phyloP scores from a whole-genome alignment of 805 yeast genomes.

The Candida tallmaniae region DNA sequence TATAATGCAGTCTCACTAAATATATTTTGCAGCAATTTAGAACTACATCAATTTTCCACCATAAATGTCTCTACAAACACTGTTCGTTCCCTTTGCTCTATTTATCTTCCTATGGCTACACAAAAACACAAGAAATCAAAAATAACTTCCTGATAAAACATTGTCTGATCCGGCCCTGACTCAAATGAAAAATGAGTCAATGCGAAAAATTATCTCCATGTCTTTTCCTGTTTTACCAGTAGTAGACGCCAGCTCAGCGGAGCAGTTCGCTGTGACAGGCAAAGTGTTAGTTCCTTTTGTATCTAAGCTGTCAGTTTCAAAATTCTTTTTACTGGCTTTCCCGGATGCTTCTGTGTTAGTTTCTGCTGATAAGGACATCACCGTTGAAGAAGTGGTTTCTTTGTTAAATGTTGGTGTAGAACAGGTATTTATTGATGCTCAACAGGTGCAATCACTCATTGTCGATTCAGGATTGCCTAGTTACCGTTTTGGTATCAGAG shows the following conservation, averaged over 20 bases:
- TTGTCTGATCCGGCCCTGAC: not conserved
- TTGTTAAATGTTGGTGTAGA: constrained; percentile 60
- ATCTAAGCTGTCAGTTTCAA: constrained; percentile 22
- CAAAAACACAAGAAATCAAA: too few relatives aligned
- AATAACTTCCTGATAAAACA: not conserved
- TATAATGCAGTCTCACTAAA: too few relatives aligned
- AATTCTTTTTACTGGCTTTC: constrained; percentile 27
- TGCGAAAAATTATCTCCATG: constrained; percentile 16
- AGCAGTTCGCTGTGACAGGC: constrained; percentile 26
- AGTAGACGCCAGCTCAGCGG: constrained; percentile 16
- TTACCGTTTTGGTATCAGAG: constrained; percentile 36
- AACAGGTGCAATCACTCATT: constrained; percentile 26
- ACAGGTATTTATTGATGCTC: constrained; percentile 36
- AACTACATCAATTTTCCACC: too few relatives aligned
- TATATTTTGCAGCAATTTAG: too few relatives aligned
- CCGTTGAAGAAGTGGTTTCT: constrained; percentile 43
- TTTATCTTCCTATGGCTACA: too few relatives aligned
- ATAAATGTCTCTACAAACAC: too few relatives aligned
- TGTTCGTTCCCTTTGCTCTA: too few relatives aligned
- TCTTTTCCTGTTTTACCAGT: constrained; percentile 38
- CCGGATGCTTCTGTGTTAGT: constrained; percentile 29
- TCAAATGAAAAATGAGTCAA: constrained; percentile 7
- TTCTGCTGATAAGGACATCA: constrained; percentile 24
- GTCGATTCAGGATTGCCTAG: constrained; percentile 48
- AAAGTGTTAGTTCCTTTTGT: constrained; percentile 27